phyloP scores from a whole-genome alignment of 192 early-diverging fungal species.

The Bifiguratus adelaidae region DNA sequence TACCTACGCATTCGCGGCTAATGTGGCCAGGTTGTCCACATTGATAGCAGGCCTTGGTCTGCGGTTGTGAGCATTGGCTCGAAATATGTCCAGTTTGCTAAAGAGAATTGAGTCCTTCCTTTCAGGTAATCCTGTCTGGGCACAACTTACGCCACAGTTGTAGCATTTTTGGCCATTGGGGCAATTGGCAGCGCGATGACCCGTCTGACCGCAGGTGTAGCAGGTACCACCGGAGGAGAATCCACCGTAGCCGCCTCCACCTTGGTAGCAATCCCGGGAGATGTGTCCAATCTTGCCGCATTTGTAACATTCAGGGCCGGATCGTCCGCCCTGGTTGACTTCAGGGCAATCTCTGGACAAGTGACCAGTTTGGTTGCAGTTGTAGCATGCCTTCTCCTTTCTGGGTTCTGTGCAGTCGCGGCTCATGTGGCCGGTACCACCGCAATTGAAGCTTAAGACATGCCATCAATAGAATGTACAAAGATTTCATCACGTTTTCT shows the following conservation, averaged over 20 bases:
- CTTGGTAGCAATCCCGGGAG: constrained; percentile 38
- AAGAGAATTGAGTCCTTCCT: too few relatives aligned
- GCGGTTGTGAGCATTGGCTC: constrained; percentile 6
- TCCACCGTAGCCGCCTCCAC: constrained; percentile 7
- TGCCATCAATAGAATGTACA: neutral
- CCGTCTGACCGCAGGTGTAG: constrained; percentile 17
- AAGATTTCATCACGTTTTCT: constrained; percentile 2
- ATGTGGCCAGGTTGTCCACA: constrained; percentile 34
- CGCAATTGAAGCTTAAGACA: constrained; percentile 39
- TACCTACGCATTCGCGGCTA: constrained; percentile 3
- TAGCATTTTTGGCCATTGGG: constrained; percentile 17
- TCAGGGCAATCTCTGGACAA: constrained; percentile 42
- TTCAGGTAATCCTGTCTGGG: too few relatives aligned
- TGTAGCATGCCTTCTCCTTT: constrained; percentile 43
- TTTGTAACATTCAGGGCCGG: constrained; percentile 38
- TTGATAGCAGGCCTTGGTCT: constrained; percentile 32
- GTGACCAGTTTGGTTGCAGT: constrained; percentile 40
- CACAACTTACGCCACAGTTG: constrained; percentile 22
- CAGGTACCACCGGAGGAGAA: constrained; percentile 7
- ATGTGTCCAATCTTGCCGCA: constrained; percentile 36
- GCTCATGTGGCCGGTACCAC: constrained; percentile 26
- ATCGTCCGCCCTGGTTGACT: constrained; percentile 9
- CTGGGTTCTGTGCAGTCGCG: constrained; percentile 24
- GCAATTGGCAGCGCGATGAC: constrained; percentile 8
- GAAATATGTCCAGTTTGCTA: too few relatives aligned